Evolutionary conservation across 2,329 filamentous ascomycete genomes (phyloP).

Genomic region (Colletotrichum cordylinicola): DNA sequence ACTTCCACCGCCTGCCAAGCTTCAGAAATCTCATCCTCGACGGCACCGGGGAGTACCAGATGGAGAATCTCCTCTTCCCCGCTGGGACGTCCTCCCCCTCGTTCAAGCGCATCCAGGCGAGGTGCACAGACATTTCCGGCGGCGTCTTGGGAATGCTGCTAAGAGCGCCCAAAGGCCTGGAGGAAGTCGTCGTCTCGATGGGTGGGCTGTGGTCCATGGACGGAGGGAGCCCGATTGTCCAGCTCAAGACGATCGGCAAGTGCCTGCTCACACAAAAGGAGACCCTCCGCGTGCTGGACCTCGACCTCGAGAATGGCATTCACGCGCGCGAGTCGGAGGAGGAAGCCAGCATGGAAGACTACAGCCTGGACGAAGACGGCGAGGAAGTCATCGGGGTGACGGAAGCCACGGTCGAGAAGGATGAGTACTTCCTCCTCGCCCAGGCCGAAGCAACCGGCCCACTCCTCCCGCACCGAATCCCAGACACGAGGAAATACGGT

Average conservation of each 20-base stretch:
- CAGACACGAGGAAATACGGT: not conserved
- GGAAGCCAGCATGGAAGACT: not conserved
- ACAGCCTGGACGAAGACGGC: not conserved
- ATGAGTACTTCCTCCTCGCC: slow-evolving; percentile 13
- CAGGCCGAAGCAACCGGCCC: not conserved
- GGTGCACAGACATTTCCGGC: not conserved
- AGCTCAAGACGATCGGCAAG: slow-evolving; percentile 8
- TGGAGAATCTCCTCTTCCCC: not conserved
- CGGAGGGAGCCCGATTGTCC: not conserved
- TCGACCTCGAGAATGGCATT: not conserved
- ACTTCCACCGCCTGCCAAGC: slow-evolving; percentile 16
- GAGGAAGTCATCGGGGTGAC: slow-evolving; percentile 32
- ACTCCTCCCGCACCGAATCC: not conserved
- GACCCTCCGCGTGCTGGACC: slow-evolving; percentile 3
- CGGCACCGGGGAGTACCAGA: slow-evolving; percentile 9
- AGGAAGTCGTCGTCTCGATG: slow-evolving; percentile 1
- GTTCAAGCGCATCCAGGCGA: slow-evolving; percentile 9
- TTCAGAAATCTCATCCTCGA: slow-evolving; percentile 8
- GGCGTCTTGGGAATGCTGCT: slow-evolving; percentile 15
- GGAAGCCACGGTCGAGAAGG: slow-evolving; percentile 31
- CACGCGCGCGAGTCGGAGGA: not conserved
- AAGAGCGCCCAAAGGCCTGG: slow-evolving; percentile 9
- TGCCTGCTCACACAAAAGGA: slow-evolving; percentile 3
- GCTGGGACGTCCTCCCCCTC: not conserved
- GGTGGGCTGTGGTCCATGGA: not conserved